Base-by-base conservation (phyloP, 148 eudicot genomes). In the Suaeda aralocaspica region DNA sequence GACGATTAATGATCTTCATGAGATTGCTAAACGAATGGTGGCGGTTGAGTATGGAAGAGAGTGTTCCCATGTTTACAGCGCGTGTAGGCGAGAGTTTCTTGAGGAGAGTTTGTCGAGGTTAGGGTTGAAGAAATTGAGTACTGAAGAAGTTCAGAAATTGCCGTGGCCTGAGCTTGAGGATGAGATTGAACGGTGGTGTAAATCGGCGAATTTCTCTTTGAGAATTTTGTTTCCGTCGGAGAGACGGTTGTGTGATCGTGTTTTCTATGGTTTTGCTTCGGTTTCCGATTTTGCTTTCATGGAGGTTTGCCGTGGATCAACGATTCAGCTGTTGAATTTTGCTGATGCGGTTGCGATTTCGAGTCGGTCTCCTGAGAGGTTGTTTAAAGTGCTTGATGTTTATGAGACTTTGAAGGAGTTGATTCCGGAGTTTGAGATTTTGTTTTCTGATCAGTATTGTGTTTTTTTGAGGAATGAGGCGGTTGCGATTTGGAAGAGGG, bases 291-390 rank as follows among this genome's bases (percentile, higher is more conserved):
- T 92, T 24, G 84, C 99, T 1, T 95, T 88, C 73, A 91, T 95
- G 99, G 96, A 89, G 83, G 99, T 89, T 10, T 91, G 92, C 68
- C 83, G 99, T 50, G 97, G 89, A 0, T 73, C 91, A 16, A 72
- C 85, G 4, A 82, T 84, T 60, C 97, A 94, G 86, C 85, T 94
- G 4, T 56, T 94, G 75, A 86, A 81, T 62, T 94, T 91, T 53
- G 96, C 96, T 0, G 96, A 91, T 18, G 99, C 92, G 0, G 72
- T 94, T 0, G 91, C 99, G 0, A 91, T 89, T 9, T 85, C 93
- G 1, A 86, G 99, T 71, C 72, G 99, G 0, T 85, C 93, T 6
- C 99, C 99, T 5, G 99, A 94, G 82, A 69, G 97, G 8, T 52
- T 94, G 70, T 94, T 91, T 61, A 94, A 88, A 77, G 89, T 94